These are phyloP conservation scores for Didymella segeticola DNA, from an alignment of 2,329 filamentous ascomycete species.

Conservation along the genomic window DNA sequence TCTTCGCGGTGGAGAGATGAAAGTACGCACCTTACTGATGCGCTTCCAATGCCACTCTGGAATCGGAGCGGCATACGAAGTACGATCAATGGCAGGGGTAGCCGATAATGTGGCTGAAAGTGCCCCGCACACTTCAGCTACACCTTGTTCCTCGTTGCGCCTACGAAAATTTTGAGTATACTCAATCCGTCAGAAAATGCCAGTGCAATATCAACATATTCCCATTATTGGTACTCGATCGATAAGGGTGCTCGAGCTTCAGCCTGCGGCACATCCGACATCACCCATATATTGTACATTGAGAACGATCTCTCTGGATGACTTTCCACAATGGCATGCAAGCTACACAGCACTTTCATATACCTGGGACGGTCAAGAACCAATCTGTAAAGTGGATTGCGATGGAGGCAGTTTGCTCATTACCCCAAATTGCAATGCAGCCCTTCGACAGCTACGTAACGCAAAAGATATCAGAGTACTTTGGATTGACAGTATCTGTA, in stretches of 20 bases:
- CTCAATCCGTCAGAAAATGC: background rate
- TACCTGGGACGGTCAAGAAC: conserved; percentile 9
- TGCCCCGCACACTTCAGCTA: background rate
- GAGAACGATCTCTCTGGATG: background rate
- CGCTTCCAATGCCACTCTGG: background rate
- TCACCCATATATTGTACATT: background rate
- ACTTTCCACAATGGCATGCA: conserved; percentile 1
- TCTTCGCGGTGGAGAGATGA: conserved; percentile 45
- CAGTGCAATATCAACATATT: background rate
- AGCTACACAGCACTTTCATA: conserved; percentile 15
- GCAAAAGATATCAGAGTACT: no score
- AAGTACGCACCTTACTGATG: background rate
- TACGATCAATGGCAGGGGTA: background rate
- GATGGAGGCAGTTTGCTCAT: conserved; percentile 1
- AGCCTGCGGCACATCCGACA: background rate
- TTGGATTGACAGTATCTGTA: background rate
- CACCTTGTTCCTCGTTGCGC: background rate
- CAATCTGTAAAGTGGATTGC: conserved; percentile 4
- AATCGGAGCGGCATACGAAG: background rate
- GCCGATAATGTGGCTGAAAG: background rate
- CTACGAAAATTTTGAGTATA: background rate
- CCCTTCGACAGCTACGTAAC: conserved; percentile 8
- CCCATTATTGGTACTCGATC: background rate
- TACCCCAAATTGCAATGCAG: conserved; percentile 9
- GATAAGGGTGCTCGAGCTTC: background rate